Evolutionary conservation across 257 asterid genomes (phyloP).

Genomic region (Cruciata laevipes): DNA sequence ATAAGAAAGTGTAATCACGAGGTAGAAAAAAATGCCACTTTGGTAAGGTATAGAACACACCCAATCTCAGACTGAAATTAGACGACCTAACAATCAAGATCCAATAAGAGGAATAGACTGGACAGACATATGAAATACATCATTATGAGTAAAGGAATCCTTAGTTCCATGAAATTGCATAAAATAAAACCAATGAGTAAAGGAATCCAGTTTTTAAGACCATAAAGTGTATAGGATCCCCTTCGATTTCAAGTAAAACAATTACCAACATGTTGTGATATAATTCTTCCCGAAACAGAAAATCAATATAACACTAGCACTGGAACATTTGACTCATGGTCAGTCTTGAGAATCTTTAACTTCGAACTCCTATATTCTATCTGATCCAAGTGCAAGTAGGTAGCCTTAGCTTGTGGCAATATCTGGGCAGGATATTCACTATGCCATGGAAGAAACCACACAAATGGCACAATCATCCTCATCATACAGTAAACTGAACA

Average conservation of each 20-base stretch:
- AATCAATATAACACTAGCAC: neutral
- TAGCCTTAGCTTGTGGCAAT: neutral
- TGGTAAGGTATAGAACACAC: neutral
- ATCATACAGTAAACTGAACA: neutral
- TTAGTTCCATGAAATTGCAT: neutral
- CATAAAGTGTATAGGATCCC: neutral
- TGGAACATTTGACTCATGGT: neutral
- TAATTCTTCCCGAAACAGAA: neutral
- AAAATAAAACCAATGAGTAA: too few species aligned
- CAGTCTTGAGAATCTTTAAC: neutral
- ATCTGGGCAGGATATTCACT: neutral
- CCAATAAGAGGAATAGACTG: neutral
- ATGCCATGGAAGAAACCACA: neutral
- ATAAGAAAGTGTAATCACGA: neutral
- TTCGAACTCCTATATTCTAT: neutral
- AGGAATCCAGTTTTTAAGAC: neutral
- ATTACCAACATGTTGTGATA: neutral
- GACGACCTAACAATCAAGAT: neutral
- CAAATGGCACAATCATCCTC: neutral
- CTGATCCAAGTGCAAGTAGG: neutral
- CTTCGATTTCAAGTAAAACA: neutral
- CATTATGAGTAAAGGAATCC: neutral
- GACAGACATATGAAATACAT: neutral
- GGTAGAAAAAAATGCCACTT: neutral
- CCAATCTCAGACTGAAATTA: neutral